Evolutionary conservation across 257 asterid genomes (phyloP), one percentile per base, ranked within the genome.

Genomic region (Cordia subcordata): DNA sequence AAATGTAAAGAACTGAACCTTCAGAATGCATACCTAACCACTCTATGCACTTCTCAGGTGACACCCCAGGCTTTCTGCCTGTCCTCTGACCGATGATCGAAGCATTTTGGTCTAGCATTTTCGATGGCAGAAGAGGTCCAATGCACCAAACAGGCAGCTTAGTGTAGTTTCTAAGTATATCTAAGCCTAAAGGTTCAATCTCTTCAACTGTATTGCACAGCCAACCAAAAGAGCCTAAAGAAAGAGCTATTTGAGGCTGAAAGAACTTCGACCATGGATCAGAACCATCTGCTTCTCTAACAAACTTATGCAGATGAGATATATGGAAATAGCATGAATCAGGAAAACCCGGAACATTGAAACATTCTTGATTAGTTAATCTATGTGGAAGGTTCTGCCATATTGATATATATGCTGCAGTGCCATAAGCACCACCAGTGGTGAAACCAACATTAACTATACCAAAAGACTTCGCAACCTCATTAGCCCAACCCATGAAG

Each of bases 381-480:
- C 91, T 79, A 65, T 91, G 98, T 23, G 96, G 96, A 12, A 91
- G 84, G 47, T 91, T 65, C 58, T 72, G 83, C 96, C 98, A 92
- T 0, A 88, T 1, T 0, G 96, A 88, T 0, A 66, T 10, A 22
- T 81, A 92, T 5, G 95, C 94, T 13, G 96, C 81, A 32, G 95
- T 76, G 22, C 99, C 99, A 58, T 79, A 88, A 8, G 95, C 96
- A 19, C 99, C 96, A 53, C 89, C 71, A 8, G 99, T 92, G 51
- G 88, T 60, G 80, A 92, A 88, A 16, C 80, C 44, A 10, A 88
- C 65, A 44, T 80, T 79, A 1, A 63, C 70, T 12, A 79, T 84
- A 46, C 72, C 79, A 42, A 64, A 75, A 17, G 83, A 72, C 42
- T 33, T 32, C 11, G 97, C 97, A 39, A 92, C 96, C 13, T 77